Percentiles rank a stretch among this genome's conserved stretches.
Conservation (phyloP, 495 filamentous ascomycete species). For the Patellaria atrata region DNA sequence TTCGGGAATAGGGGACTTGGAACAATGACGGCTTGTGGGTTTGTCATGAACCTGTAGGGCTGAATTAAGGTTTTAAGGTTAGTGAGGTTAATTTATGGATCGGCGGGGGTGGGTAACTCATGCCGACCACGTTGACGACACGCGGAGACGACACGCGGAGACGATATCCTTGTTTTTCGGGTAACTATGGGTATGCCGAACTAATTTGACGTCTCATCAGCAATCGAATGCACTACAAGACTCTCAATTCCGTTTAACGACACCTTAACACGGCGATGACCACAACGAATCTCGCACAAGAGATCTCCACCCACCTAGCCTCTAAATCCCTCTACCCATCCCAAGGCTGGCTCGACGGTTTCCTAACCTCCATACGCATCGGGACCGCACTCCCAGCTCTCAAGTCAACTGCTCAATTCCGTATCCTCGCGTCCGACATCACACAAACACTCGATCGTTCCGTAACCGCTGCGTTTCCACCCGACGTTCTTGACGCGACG, state of each 20-base stretch:
- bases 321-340: slow-evolving; percentile 22
- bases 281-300: slow-evolving; percentile 13
- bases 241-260: neutral
- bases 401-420: slow-evolving; percentile 64
- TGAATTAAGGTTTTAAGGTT: neutral
- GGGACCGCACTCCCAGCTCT: slow-evolving; percentile 57
- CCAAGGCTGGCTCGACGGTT: slow-evolving; percentile 25
- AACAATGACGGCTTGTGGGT: neutral
- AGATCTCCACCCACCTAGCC: slow-evolving; percentile 22
- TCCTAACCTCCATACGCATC: slow-evolving; percentile 25
- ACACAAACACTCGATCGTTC: slow-evolving; percentile 38
- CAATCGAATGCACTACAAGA: neutral
- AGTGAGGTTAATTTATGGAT: too few relatives aligned
- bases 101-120: too few relatives aligned
- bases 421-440: slow-evolving; percentile 66
- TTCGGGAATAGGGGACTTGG: too few relatives aligned
- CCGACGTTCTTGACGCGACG: slow-evolving; percentile 36
- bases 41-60: neutral
- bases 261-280: slow-evolving; percentile 18
- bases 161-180: too few relatives aligned
- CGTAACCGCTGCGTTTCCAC: slow-evolving; percentile 36
- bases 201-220: too few relatives aligned
- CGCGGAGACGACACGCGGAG: too few relatives aligned
- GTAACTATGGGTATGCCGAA: too few relatives aligned
- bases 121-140: too few relatives aligned